Conservation (phyloP, 306 rosid genomes). For the Pachyrhizus erosus region DNA sequence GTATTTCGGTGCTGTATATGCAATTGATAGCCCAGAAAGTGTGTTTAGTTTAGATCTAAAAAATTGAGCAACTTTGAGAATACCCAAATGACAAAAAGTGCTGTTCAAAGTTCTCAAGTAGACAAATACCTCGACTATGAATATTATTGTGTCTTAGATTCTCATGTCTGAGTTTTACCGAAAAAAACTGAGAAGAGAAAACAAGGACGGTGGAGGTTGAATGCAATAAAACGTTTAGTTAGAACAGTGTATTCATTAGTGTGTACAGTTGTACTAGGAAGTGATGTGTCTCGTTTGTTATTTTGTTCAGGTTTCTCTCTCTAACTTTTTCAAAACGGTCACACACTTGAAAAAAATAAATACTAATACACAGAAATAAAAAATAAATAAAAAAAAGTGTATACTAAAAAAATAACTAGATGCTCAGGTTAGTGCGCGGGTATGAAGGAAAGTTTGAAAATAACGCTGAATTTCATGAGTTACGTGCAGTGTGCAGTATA, state of each 20-base stretch:
- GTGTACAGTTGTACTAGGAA: constrained; percentile 10
- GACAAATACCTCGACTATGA: constrained; percentile 48
- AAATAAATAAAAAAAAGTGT: background rate
- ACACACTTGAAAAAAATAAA: background rate
- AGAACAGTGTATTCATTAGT: constrained; percentile 1
- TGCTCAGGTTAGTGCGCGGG: constrained; percentile 82
- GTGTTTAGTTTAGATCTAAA: constrained; percentile 46
- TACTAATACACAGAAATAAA: background rate
- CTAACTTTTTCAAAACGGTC: constrained; percentile 55
- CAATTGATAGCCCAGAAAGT: constrained; percentile 45
- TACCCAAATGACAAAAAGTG: constrained; percentile 38
- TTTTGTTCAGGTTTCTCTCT: constrained; percentile 36
- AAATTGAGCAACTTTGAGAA: constrained; percentile 42
- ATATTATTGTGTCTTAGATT: constrained; percentile 45
- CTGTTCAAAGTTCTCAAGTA: constrained; percentile 30
- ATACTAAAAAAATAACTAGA: constrained; percentile 47
- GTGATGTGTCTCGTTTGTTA: constrained; percentile 29
- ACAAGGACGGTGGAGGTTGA: constrained; percentile 35
- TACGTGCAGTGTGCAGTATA: constrained; percentile 38
- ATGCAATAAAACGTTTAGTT: constrained; percentile 24
- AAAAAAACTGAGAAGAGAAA: constrained; percentile 1
- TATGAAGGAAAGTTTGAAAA: constrained; percentile 88
- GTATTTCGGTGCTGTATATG: constrained; percentile 24
- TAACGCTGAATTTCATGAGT: constrained; percentile 84
- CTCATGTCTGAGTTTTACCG: constrained; percentile 16